phyloP scores from a whole-genome alignment of 805 yeast species.

The Teunomyces kruisii region DNA sequence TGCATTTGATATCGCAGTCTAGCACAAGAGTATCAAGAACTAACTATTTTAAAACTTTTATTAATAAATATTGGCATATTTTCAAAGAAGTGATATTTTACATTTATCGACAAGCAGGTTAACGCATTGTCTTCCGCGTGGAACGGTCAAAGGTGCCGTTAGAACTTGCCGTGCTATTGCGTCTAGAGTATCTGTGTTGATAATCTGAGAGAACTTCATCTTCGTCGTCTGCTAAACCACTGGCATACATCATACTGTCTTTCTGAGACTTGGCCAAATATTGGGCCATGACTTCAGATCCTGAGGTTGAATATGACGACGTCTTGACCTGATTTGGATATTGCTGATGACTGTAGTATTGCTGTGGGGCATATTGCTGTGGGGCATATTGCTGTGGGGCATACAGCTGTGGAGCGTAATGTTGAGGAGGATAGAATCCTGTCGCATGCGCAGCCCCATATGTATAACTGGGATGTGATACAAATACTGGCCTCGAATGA shows the following conservation, averaged over 20 bases:
- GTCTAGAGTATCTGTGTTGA: not conserved
- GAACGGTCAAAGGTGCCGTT: not conserved
- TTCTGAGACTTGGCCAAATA: slow-evolving; percentile 72
- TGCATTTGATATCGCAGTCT: slow-evolving; percentile 7
- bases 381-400: slow-evolving; percentile 3
- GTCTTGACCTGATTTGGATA: slow-evolving; percentile 10
- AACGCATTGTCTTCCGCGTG: not conserved
- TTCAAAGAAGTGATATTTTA: not conserved
- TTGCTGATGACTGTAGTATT: slow-evolving; percentile 7
- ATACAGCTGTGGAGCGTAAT: slow-evolving; percentile 3
- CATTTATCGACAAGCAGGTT: not conserved
- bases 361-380: slow-evolving; percentile 6
- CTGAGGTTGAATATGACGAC: slow-evolving; percentile 34
- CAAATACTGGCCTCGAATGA: slow-evolving; percentile 6
- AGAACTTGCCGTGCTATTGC: not conserved
- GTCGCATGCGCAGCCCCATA: slow-evolving; percentile 3
- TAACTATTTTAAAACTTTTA: not conserved
- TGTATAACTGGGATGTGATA: slow-evolving; percentile 4
- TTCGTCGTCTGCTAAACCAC: slow-evolving; percentile 12
- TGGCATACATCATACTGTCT: slow-evolving; percentile 52
- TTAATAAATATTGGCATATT: not conserved
- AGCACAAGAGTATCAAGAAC: not conserved
- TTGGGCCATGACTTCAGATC: slow-evolving; percentile 77
- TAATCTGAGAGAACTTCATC: not conserved
- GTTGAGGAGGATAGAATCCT: slow-evolving; percentile 12